phyloP scores from a whole-genome alignment of 805 yeast genomes.

The Saccharomycopsis selenospora region DNA sequence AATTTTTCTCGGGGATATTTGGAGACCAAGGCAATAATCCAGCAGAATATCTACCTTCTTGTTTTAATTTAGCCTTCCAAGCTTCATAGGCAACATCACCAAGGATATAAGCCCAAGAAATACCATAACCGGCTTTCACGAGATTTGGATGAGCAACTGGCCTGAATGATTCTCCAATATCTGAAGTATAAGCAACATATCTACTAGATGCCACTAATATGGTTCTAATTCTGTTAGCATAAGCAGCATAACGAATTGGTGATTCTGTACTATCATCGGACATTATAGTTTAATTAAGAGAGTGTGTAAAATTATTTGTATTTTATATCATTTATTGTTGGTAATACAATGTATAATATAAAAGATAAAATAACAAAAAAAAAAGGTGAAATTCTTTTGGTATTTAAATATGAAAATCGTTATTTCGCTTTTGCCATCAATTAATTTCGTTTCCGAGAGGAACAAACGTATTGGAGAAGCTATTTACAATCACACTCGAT shows the following conservation, averaged over 20 bases:
- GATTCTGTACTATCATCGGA: conserved; percentile 38
- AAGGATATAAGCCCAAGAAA: conserved; percentile 67
- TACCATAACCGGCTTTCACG: conserved; percentile 61
- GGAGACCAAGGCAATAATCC: conserved; percentile 67
- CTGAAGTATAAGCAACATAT: conserved; percentile 81
- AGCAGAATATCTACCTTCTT: conserved; percentile 54
- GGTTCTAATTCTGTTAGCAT: conserved; percentile 67
- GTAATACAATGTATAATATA: too few relatives aligned
- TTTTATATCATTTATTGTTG: too few relatives aligned
- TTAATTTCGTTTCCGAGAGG: too few relatives aligned
- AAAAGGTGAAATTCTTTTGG: too few relatives aligned
- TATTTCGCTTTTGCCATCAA: too few relatives aligned
- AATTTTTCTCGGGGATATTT: conserved; percentile 30
- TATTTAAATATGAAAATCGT: too few relatives aligned
- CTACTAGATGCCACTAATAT: conserved; percentile 67
- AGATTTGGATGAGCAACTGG: conserved; percentile 67
- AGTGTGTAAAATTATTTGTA: too few relatives aligned
- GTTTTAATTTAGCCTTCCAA: conserved; percentile 62
- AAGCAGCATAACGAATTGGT: conserved; percentile 68
- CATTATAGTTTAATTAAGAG: too few relatives aligned
- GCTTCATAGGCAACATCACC: conserved; percentile 71
- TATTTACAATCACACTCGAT: too few relatives aligned
- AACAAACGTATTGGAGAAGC: too few relatives aligned
- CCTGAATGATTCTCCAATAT: conserved; percentile 79
- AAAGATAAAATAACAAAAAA: too few relatives aligned